phyloP scores from a whole-genome alignment of 2,329 filamentous ascomycete species.

The Colletotrichum eleusines region DNA sequence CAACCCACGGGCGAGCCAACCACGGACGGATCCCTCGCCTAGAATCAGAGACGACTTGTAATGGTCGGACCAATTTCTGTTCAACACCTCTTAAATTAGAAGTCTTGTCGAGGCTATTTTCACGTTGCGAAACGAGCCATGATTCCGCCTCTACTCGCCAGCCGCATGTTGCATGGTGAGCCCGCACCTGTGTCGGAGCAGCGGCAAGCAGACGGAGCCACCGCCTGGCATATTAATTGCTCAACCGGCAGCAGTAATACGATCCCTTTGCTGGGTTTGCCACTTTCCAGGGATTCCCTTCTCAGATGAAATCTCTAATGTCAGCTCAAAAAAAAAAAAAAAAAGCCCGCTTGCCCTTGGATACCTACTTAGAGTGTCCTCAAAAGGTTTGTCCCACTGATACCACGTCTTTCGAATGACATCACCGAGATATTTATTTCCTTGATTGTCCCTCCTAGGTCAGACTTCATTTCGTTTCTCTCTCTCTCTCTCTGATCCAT shows the following conservation, averaged over 20 bases:
- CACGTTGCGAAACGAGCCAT: no score
- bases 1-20: not conserved
- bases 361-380: not conserved
- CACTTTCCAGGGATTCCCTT: constrained; percentile 10
- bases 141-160: not conserved
- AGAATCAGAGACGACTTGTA: no score
- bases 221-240: constrained; percentile 5
- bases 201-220: not conserved
- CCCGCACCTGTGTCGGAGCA: constrained; percentile 7
- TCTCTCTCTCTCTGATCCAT: no score
- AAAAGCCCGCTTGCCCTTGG: not conserved
- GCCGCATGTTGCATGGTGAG: not conserved
- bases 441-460: not conserved
- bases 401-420: not conserved
- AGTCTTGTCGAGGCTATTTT: not conserved
- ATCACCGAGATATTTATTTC: no score
- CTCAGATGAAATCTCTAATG: not conserved
- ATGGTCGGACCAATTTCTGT: not conserved
- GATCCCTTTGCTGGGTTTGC: constrained; percentile 1
- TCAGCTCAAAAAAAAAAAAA: not conserved
- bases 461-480: not conserved
- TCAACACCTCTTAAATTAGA: not conserved
- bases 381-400: not conserved
- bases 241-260: constrained; percentile 1
- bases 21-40: not conserved